phyloP scores from a whole-genome alignment of 345 rosid genomes.

The Boechera stricta region DNA sequence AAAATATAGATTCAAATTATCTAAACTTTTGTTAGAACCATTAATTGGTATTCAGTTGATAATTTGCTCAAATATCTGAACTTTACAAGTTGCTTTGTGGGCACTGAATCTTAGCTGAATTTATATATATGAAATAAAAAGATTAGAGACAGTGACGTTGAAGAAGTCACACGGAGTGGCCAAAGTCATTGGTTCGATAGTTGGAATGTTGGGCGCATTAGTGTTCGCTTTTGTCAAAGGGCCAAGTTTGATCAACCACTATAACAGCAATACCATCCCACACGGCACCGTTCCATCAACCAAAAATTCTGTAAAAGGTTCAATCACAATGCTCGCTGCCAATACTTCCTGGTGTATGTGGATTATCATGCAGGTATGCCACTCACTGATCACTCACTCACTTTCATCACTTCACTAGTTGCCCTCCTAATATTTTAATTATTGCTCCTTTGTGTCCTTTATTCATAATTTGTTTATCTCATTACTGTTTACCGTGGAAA shows the following conservation, averaged over 20 bases:
- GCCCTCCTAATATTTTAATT: slow-evolving; percentile 5
- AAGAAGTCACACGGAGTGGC: slow-evolving; percentile 61
- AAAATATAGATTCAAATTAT: not conserved
- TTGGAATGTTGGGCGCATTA: slow-evolving; percentile 71
- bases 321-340: slow-evolving; percentile 75
- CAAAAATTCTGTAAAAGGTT: slow-evolving; percentile 65
- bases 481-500: not conserved
- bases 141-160: slow-evolving; percentile 38
- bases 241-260: slow-evolving; percentile 53
- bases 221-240: slow-evolving; percentile 85
- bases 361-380: slow-evolving; percentile 78
- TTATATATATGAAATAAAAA: not conserved
- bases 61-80: not conserved
- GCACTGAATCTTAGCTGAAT: not conserved
- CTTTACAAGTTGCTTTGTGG: not conserved
- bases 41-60: not conserved
- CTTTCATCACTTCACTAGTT: not conserved
- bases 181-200: slow-evolving; percentile 67
- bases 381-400: not conserved
- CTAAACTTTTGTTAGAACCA: not conserved
- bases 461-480: not conserved
- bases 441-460: not conserved
- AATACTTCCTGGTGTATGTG: slow-evolving; percentile 79
- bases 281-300: slow-evolving; percentile 31
- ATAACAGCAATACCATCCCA: slow-evolving; percentile 39